phyloP scores from a whole-genome alignment of 176 grass and related monocot species.

The Phyllostachys edulis region DNA sequence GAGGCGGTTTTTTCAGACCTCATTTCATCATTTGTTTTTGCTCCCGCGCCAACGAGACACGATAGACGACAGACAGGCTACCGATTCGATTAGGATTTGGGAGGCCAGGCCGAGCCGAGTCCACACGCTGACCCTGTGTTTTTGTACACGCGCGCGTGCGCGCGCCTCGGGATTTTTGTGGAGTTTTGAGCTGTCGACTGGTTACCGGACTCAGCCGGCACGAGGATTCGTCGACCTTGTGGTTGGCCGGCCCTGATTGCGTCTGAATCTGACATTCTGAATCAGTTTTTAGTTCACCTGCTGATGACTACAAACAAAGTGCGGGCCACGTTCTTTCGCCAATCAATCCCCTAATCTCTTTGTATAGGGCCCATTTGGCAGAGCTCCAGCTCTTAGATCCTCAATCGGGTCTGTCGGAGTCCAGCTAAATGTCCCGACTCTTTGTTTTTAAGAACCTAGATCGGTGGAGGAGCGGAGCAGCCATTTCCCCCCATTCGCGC shows the following conservation, averaged over 20 bases:
- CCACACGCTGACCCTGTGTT: slow-evolving; percentile 37
- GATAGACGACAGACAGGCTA: slow-evolving; percentile 13
- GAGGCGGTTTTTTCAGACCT: neutral
- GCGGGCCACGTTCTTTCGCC: slow-evolving; percentile 26
- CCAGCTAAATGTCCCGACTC: too few relatives aligned
- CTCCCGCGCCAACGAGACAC: slow-evolving; percentile 19
- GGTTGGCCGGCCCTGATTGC: neutral
- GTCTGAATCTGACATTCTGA: neutral
- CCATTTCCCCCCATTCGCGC: too few relatives aligned
- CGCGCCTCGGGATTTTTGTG: neutral
- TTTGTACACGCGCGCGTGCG: neutral
- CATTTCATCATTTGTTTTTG: neutral
- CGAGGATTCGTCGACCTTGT: neutral
- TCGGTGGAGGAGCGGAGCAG: too few relatives aligned
- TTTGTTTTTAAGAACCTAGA: too few relatives aligned
- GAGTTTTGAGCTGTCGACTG: neutral
- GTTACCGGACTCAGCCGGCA: slow-evolving; percentile 38
- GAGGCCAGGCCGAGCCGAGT: slow-evolving; percentile 6
- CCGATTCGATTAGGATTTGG: neutral
- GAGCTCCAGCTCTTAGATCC: too few relatives aligned
- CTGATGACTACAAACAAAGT: neutral
- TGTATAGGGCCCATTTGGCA: too few relatives aligned
- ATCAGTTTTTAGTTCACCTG: neutral
- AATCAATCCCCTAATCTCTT: neutral
- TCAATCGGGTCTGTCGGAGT: too few relatives aligned